Percentiles rank a stretch among this genome's conserved stretches.
phyloP scores from a whole-genome alignment of 106 monocot species.

The Dendrobium officinale region DNA sequence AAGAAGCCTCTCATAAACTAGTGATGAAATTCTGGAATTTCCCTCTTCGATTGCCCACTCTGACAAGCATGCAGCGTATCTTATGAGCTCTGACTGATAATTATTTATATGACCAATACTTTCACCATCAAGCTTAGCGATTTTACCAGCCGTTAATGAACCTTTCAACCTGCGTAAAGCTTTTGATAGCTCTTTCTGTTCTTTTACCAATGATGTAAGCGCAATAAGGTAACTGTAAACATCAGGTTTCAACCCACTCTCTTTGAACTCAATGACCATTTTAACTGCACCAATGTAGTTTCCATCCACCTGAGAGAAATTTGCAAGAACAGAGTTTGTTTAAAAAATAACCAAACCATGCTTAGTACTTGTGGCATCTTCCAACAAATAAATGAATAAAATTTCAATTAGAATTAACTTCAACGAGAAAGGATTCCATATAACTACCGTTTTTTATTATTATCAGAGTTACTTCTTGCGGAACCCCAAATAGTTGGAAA shows the following conservation, averaged over 20 bases:
- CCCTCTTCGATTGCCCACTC: slow-evolving; percentile 74
- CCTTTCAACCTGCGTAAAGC: slow-evolving; percentile 49
- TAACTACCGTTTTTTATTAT: background rate
- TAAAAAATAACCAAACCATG: background rate
- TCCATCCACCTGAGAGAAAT: slow-evolving; percentile 61
- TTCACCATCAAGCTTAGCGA: slow-evolving; percentile 41
- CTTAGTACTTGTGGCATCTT: background rate
- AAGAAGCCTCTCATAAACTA: slow-evolving; percentile 81
- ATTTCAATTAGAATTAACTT: background rate
- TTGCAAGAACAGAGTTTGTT: background rate
- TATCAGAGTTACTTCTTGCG: background rate
- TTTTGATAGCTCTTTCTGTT: slow-evolving; percentile 94
- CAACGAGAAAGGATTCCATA: background rate
- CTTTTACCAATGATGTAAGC: slow-evolving; percentile 90
- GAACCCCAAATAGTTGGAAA: no score
- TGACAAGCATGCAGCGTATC: slow-evolving; percentile 40
- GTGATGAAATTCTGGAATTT: slow-evolving; percentile 23
- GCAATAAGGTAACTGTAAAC: slow-evolving; percentile 82
- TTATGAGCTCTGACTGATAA: slow-evolving; percentile 63
- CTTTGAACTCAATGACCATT: slow-evolving; percentile 76
- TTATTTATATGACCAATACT: slow-evolving; percentile 26
- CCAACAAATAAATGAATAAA: background rate
- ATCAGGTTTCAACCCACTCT: slow-evolving; percentile 61
- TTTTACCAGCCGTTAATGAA: slow-evolving; percentile 32
- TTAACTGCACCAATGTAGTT: slow-evolving; percentile 66